Conservation (phyloP, 2,329 filamentous ascomycete species). For the Talaromyces sp. region DNA sequence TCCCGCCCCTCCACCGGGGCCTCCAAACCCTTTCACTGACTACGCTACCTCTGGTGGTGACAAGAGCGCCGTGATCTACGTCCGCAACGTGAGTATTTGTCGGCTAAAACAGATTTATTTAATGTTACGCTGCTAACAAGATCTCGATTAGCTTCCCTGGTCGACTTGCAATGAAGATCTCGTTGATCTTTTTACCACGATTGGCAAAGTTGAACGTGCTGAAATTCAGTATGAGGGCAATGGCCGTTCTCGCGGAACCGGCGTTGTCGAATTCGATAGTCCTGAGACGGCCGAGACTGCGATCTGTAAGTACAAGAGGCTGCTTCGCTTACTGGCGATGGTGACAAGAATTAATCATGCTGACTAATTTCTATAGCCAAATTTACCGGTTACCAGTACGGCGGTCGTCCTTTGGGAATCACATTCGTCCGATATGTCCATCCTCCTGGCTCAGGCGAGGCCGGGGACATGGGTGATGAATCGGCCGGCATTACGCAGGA, state of each 20-base stretch:
- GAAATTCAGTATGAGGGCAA: constrained; percentile 99
- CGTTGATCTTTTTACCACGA: constrained; percentile 93
- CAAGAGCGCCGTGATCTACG: constrained; percentile 79
- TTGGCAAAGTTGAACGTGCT: constrained; percentile 96
- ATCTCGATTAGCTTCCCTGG: constrained; percentile 72
- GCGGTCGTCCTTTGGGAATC: constrained; percentile 85
- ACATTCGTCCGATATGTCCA: constrained; percentile 92
- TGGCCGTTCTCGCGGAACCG: constrained; percentile 87
- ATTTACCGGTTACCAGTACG: constrained; percentile 97
- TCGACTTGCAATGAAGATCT: constrained; percentile 98
- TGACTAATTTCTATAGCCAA: constrained; percentile 56
- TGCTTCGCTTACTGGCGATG: neutral
- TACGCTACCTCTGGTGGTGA: constrained; percentile 84
- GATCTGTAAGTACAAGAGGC: constrained; percentile 56
- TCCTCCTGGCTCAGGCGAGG: constrained; percentile 58
- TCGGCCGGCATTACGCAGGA: constrained; percentile 79
- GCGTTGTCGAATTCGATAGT: constrained; percentile 90
- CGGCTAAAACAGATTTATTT: neutral
- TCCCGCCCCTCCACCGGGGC: constrained; percentile 49
- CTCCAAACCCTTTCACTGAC: constrained; percentile 87
- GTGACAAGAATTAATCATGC: neutral
- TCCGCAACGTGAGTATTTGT: constrained; percentile 77
- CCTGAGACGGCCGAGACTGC: constrained; percentile 83
- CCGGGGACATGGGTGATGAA: constrained; percentile 77
- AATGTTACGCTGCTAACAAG: neutral